Evolutionary conservation across 345 rosid genomes (phyloP).

Genomic region (Clausena lansium): DNA sequence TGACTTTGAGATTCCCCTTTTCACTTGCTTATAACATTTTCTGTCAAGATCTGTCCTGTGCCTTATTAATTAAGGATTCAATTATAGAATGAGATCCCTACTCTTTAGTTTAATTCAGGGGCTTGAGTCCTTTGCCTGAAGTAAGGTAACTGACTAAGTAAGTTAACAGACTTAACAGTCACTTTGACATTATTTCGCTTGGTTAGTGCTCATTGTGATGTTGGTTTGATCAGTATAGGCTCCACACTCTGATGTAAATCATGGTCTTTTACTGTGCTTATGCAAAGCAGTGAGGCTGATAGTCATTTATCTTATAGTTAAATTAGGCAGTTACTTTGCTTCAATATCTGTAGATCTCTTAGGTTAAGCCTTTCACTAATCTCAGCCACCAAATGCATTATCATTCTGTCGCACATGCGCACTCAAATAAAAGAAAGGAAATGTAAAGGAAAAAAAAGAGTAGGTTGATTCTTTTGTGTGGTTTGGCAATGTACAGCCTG

Average conservation of each 20-base stretch:
- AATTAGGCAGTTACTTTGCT: neutral
- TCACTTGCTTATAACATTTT: neutral
- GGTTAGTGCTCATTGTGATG: neutral
- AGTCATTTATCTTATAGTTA: neutral
- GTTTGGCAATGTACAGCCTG: neutral
- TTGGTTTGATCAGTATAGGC: neutral
- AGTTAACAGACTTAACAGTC: too few relatives aligned
- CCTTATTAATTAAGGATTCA: neutral
- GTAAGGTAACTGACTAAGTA: neutral
- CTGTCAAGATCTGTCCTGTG: neutral
- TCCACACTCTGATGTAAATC: neutral
- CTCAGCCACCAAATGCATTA: neutral
- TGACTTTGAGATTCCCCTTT: neutral
- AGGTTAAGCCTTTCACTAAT: neutral
- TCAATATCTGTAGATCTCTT: neutral
- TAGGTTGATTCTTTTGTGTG: neutral
- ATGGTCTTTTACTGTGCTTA: neutral
- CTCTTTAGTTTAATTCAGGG: constrained; percentile 2
- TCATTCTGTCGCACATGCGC: neutral
- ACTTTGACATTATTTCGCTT: neutral
- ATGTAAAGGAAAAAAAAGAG: neutral
- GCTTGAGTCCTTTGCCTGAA: neutral
- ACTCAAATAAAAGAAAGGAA: neutral
- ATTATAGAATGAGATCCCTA: neutral
- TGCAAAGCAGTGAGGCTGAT: neutral